Conservation (phyloP, 805 yeast genomes). For the Hanseniaspora valbyensis region DNA sequence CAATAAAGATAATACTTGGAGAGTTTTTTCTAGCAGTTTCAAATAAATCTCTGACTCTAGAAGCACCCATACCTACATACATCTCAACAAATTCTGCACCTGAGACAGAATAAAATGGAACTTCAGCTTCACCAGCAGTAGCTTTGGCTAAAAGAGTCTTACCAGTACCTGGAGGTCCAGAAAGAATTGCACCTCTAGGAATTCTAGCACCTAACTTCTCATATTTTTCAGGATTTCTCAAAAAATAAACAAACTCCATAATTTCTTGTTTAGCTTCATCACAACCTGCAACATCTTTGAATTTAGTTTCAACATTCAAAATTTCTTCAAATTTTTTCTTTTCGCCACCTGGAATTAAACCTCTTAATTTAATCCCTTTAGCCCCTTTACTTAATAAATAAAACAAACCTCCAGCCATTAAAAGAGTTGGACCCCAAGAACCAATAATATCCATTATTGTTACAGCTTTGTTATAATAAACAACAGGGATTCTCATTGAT, state of each 20-base stretch:
- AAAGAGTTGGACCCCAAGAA: slow-evolving; percentile 73
- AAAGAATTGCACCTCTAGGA: slow-evolving; percentile 87
- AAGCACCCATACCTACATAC: slow-evolving; percentile 96
- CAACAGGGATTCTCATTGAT: slow-evolving; percentile 65
- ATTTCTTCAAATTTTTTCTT: slow-evolving; percentile 75
- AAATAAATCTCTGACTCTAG: slow-evolving; percentile 85
- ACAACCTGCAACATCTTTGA: slow-evolving; percentile 89
- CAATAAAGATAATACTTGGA: slow-evolving; percentile 82
- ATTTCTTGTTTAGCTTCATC: slow-evolving; percentile 91
- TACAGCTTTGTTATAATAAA: slow-evolving; percentile 57
- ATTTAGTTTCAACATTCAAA: slow-evolving; percentile 67
- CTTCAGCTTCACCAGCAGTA: slow-evolving; percentile 94
- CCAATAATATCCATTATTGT: slow-evolving; percentile 8
- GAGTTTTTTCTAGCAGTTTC: slow-evolving; percentile 82
- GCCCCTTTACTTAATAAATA: slow-evolving; percentile 63
- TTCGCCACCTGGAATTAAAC: slow-evolving; percentile 66
- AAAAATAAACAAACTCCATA: slow-evolving; percentile 85
- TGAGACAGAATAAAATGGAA: slow-evolving; percentile 80
- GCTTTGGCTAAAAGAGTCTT: slow-evolving; percentile 86
- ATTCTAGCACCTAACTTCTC: slow-evolving; percentile 86
- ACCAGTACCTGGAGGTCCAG: slow-evolving; percentile 98
- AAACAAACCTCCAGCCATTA: slow-evolving; percentile 79
- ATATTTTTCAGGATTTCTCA: slow-evolving; percentile 74
- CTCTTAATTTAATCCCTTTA: slow-evolving; percentile 20
- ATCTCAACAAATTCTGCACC: slow-evolving; percentile 95